These are phyloP conservation scores for Hymenoscyphus linearis DNA, from an alignment of 2,329 filamentous ascomycete species.

Conservation along the genomic window DNA sequence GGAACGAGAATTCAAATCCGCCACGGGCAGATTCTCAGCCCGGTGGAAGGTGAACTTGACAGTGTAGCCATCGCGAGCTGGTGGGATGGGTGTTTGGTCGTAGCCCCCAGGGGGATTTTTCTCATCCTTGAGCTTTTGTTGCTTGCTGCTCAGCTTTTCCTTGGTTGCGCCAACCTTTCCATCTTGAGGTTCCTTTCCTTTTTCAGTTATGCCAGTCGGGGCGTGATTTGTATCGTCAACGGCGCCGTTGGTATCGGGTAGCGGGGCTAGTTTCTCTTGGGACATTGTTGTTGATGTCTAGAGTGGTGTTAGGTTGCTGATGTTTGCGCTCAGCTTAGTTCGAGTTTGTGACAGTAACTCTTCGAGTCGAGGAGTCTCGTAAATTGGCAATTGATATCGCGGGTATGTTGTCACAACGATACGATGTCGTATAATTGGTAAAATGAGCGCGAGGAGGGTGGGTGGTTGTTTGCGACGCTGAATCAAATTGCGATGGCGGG, in stretches of 20 bases:
- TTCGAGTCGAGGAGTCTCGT: neutral
- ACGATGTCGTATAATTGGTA: neutral
- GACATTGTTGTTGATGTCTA: conserved; percentile 9
- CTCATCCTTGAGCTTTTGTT: conserved; percentile 30
- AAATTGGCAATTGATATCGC: neutral
- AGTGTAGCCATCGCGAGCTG: conserved; percentile 73
- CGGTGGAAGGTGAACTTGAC: conserved; percentile 79
- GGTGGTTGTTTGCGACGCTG: neutral
- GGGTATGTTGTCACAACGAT: neutral
- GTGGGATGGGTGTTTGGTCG: conserved; percentile 71
- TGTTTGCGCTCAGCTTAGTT: neutral
- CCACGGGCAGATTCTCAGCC: conserved; percentile 74
- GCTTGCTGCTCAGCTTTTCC: conserved; percentile 29
- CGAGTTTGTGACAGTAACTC: neutral
- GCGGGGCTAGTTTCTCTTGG: conserved; percentile 14
- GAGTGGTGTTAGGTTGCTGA: conserved; percentile 1
- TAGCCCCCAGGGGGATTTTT: conserved; percentile 56
- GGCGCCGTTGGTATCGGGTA: conserved; percentile 3
- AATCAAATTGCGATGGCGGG: neutral
- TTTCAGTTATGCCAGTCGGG: conserved; percentile 17
- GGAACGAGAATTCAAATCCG: conserved; percentile 70
- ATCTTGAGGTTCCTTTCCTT: conserved; percentile 10
- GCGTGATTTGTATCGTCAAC: conserved; percentile 4
- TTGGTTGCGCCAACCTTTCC: conserved; percentile 20
- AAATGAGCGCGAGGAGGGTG: neutral